phyloP scores from a whole-genome alignment of 768 basidiomycete genomes.

The Filobasidium wieringae region DNA sequence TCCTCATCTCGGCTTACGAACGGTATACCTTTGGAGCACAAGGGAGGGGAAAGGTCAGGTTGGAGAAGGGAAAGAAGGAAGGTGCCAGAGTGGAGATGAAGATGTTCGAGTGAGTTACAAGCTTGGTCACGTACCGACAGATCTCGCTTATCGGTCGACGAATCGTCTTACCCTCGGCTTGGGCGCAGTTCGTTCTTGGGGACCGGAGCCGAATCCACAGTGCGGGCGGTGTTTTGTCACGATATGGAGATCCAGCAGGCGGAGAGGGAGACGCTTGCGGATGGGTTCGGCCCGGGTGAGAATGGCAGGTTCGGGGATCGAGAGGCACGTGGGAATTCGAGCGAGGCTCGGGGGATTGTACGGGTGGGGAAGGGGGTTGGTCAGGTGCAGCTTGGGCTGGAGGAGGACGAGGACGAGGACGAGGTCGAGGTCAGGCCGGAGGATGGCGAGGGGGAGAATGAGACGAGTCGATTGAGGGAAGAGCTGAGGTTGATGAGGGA shows the following conservation, averaged over 20 bases:
- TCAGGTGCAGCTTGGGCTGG: no score
- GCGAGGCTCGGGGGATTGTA: no score
- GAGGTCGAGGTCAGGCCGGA: background rate
- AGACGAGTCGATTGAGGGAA: constrained; percentile 21
- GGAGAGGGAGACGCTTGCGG: no score
- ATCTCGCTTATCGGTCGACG: background rate
- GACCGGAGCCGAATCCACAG: constrained; percentile 26
- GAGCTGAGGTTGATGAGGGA: constrained; percentile 27
- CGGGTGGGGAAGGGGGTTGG: no score
- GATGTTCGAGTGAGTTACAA: background rate
- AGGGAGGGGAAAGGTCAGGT: background rate
- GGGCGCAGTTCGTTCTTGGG: constrained; percentile 30
- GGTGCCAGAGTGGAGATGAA: background rate
- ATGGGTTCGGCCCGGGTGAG: no score
- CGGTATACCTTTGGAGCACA: constrained; percentile 40
- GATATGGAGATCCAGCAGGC: background rate
- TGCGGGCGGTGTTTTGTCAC: constrained; percentile 29
- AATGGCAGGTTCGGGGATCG: no score
- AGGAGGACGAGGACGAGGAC: no score
- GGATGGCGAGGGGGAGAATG: background rate
- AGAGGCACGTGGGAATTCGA: no score
- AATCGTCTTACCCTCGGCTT: background rate
- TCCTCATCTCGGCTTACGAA: constrained; percentile 69
- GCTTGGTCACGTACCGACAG: background rate
- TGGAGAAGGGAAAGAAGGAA: no score